These are phyloP conservation scores for Mycena galericulata DNA, from an alignment of 768 basidiomycete genomes.

Conservation along the genomic window DNA sequence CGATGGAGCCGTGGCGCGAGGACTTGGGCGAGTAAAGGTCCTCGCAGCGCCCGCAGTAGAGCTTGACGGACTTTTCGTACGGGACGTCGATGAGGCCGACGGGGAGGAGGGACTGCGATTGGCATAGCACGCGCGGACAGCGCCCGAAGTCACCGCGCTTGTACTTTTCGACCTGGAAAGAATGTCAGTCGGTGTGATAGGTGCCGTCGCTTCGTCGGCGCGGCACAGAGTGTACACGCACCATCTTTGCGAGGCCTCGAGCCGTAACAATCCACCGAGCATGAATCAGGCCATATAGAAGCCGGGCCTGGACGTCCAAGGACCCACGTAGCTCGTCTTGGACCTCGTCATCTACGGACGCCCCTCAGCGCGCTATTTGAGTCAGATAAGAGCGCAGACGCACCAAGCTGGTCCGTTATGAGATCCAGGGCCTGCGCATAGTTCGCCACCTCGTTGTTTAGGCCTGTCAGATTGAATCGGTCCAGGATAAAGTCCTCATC, in stretches of 20 bases:
- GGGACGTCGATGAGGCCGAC: slow-evolving; percentile 98
- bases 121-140: slow-evolving; percentile 97
- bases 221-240: slow-evolving; percentile 42
- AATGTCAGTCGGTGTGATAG: not conserved
- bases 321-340: slow-evolving; percentile 94
- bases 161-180: slow-evolving; percentile 89
- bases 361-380: not conserved
- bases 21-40: slow-evolving; percentile 99
- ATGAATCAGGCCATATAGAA: slow-evolving; percentile 96
- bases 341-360: slow-evolving; percentile 83
- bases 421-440: slow-evolving; percentile 95
- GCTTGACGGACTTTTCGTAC: slow-evolving; percentile 98
- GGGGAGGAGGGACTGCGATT: slow-evolving; percentile 93
- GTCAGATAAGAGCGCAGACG: slow-evolving; percentile 39
- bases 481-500: slow-evolving; percentile 99
- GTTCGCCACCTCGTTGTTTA: slow-evolving; percentile 96
- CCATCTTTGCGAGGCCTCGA: slow-evolving; percentile 96
- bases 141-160: slow-evolving; percentile 98
- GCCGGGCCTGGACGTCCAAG: slow-evolving; percentile 91
- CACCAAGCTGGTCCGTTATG: slow-evolving; percentile 95
- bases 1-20: slow-evolving; percentile 95
- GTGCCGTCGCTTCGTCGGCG: not conserved
- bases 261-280: slow-evolving; percentile 97
- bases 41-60: slow-evolving; percentile 98
- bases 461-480: slow-evolving; percentile 96